Base-by-base conservation (phyloP, 495 filamentous ascomycete genomes). In the Penicillium taxi region DNA sequence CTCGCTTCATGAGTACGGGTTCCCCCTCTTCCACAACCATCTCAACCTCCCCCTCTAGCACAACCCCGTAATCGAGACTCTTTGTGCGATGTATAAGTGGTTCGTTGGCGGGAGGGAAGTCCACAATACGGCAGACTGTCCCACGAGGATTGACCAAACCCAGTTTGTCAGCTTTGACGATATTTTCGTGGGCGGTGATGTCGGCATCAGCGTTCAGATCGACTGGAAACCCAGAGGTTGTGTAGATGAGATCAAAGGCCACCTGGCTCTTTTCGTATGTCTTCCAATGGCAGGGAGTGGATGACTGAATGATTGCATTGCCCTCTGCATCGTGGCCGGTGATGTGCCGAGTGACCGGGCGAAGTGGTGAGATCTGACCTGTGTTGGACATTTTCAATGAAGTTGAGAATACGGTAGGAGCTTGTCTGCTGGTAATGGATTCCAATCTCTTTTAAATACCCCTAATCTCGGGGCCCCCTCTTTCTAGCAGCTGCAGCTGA, bases 21-120 rank as follows among this genome's bases (percentile, higher is more conserved):
- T 69, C 63, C n/a, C 66, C 70, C 0, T 75, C 72, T 55, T 87
- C 81, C 29, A 66, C 73, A 72, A 82, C 77, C 61, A 88, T 84
- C 52, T 88, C 84, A 32, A 90, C 26, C 47, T 73, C 53, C 0
- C 85, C 85, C 50, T 88, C 82, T n/a, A 91, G 39, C 17, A 91
- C 74, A 38, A 87, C 69, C 3, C 82, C 83, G 34, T 83, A 88
- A 44, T 90, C 85, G 3, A 91, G 56, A 11, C 71, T 78, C 48
- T 78, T 68, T 2, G 85, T 87, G 0, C 82, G 69, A 41, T 89
- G 85, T 73, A 89, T 58, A 1, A 65, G 23, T 71, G 26, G 80
- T 66, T 52, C 78, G 73, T 48, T 70, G 69, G 34, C 77, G 68
- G 63, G 86, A 55, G 35, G 81, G 65, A 69, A 86, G 78, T 58